These are phyloP conservation scores for Coemansia guatemalensis DNA, from an alignment of 192 early-diverging fungal species.

Conservation along the genomic window DNA sequence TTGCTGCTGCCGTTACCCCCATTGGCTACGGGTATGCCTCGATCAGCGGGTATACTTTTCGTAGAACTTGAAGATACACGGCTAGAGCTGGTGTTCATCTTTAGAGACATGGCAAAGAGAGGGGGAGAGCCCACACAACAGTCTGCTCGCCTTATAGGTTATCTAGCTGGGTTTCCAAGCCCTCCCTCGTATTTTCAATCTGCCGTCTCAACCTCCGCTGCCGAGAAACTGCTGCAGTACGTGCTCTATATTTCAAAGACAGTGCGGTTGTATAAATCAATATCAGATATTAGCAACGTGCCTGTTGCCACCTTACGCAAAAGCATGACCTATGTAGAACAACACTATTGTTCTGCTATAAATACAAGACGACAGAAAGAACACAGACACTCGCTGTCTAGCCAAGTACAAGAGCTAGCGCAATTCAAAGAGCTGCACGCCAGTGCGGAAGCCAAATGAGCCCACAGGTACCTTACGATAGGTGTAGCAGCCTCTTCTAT, in stretches of 20 bases:
- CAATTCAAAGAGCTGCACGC: neutral
- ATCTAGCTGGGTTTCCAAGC: neutral
- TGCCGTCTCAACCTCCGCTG: neutral
- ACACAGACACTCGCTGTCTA: neutral
- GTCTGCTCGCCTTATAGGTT: neutral
- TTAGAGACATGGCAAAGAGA: slow-evolving; percentile 5
- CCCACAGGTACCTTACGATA: neutral
- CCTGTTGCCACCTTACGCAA: neutral
- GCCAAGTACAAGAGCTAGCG: neutral
- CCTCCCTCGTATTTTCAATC: neutral
- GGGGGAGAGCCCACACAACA: neutral
- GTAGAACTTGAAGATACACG: neutral
- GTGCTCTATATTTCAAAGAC: neutral
- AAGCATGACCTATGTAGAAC: neutral
- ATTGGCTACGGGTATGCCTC: neutral
- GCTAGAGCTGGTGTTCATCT: slow-evolving; percentile 11
- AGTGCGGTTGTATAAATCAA: neutral
- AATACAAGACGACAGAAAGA: neutral
- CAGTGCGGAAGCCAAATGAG: neutral
- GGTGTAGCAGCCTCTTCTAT: neutral
- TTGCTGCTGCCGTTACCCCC: neutral
- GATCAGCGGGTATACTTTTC: neutral
- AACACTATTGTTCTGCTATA: neutral
- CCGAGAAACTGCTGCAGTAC: neutral
- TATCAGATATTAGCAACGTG: neutral